These are phyloP conservation scores for Serendipita sp. DNA, from an alignment of 768 basidiomycete species.

Conservation along the genomic window DNA sequence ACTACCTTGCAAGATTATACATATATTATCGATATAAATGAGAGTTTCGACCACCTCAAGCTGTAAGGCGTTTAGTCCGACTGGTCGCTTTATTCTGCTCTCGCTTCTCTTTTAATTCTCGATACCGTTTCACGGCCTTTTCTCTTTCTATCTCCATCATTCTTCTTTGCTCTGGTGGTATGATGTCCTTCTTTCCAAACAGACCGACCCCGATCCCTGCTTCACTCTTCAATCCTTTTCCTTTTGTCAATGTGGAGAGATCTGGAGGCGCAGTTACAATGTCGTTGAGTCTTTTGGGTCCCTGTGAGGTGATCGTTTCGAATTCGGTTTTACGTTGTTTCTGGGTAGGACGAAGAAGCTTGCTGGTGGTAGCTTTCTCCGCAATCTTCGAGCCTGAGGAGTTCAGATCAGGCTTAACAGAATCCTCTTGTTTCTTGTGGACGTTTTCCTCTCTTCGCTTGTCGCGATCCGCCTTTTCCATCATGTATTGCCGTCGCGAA, in stretches of 20 bases:
- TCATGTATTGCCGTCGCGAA: background rate
- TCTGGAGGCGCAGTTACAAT: slow-evolving; percentile 53
- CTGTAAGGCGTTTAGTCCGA: too few species aligned
- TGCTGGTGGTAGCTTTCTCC: background rate
- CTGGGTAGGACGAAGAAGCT: slow-evolving; percentile 6
- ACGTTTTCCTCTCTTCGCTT: slow-evolving; percentile 14
- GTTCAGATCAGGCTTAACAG: slow-evolving; percentile 13
- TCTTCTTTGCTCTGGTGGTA: slow-evolving; percentile 59
- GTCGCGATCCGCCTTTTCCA: background rate
- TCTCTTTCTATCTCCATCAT: slow-evolving; percentile 67
- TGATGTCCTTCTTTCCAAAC: slow-evolving; percentile 26
- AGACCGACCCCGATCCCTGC: slow-evolving; percentile 10
- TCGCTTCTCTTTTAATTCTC: slow-evolving; percentile 43
- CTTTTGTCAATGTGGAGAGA: slow-evolving; percentile 28
- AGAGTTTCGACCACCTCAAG: too few species aligned
- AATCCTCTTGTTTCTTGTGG: slow-evolving; percentile 12
- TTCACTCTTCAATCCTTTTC: slow-evolving; percentile 13
- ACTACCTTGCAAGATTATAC: too few species aligned
- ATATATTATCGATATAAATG: too few species aligned
- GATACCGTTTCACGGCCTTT: slow-evolving; percentile 47
- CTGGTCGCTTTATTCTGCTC: too few species aligned
- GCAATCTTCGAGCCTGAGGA: slow-evolving; percentile 14
- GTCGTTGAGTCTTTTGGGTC: slow-evolving; percentile 54
- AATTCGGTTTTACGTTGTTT: slow-evolving; percentile 10
- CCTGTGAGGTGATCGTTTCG: slow-evolving; percentile 27